Percentiles rank a stretch among this genome's conserved stretches.
These are phyloP conservation scores for Huntiella bhutanensis DNA, from an alignment of 2,329 filamentous ascomycete species.

Conservation along the genomic window DNA sequence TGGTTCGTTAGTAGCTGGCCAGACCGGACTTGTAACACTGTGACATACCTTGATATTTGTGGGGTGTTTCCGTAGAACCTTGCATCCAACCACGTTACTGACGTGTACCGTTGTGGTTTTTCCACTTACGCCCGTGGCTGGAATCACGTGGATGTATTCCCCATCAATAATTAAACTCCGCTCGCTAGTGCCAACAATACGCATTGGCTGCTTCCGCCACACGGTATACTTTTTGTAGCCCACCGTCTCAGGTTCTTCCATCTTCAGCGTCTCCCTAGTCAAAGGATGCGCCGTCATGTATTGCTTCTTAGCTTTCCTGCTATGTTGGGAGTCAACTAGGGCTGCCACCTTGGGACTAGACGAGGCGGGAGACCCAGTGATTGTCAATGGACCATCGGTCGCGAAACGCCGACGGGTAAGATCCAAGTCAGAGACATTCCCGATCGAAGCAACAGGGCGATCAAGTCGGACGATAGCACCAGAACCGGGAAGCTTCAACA, in stretches of 20 bases:
- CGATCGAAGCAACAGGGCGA: constrained; percentile 60
- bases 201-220: constrained; percentile 66
- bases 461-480: constrained; percentile 60
- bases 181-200: constrained; percentile 57
- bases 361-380: constrained; percentile 48
- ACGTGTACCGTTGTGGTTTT: constrained; percentile 73
- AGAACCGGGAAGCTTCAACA: constrained; percentile 58
- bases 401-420: constrained; percentile 57
- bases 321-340: constrained; percentile 23
- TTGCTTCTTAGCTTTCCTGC: constrained; percentile 18
- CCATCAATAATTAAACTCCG: constrained; percentile 63
- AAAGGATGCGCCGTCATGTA: constrained; percentile 45
- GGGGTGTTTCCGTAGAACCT: constrained; percentile 61
- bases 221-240: constrained; percentile 63
- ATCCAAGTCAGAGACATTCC: constrained; percentile 56
- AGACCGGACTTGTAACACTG: background rate
- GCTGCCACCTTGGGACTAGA: constrained; percentile 47
- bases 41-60: constrained; percentile 54
- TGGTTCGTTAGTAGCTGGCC: background rate
- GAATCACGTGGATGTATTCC: constrained; percentile 75
- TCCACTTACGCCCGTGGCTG: constrained; percentile 39
- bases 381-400: constrained; percentile 50
- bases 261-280: constrained; percentile 41
- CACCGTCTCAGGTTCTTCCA: constrained; percentile 36
- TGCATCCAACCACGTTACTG: constrained; percentile 63